Conservation (phyloP, 345 rosid genomes). For the Combretum micranthum region DNA sequence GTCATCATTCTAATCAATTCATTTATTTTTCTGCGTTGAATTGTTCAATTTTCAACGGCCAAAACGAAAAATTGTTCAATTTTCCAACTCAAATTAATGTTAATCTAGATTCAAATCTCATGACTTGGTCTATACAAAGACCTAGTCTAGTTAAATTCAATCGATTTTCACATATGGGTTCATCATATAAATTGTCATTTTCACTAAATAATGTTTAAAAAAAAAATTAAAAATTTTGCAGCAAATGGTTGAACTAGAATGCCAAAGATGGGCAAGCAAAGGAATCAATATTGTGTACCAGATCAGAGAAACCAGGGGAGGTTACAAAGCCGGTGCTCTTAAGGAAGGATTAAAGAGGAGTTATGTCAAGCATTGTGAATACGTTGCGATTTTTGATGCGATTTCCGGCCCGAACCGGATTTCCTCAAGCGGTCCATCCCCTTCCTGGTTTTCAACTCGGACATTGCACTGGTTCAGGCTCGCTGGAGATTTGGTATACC, state of each 20-base stretch:
- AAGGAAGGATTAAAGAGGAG: conserved; percentile 93
- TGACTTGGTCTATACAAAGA: background rate
- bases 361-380: conserved; percentile 95
- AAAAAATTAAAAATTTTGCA: too few species aligned
- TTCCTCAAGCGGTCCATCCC: conserved; percentile 87
- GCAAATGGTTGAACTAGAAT: conserved; percentile 95
- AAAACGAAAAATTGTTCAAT: too few species aligned
- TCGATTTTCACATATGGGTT: too few species aligned
- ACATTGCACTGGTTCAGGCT: conserved; percentile 89
- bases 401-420: conserved; percentile 96
- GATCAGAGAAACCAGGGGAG: conserved; percentile 82
- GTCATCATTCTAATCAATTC: too few species aligned
- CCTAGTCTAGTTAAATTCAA: too few species aligned
- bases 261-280: conserved; percentile 97
- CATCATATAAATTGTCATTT: too few species aligned
- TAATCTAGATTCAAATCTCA: background rate
- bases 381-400: conserved; percentile 96
- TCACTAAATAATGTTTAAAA: too few species aligned
- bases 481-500: conserved; percentile 95
- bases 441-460: conserved; percentile 53
- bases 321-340: conserved; percentile 98
- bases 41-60: too few species aligned
- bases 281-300: conserved; percentile 87
- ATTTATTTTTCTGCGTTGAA: too few species aligned
- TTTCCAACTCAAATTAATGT: too few species aligned